A percentile compares a stretch with the other conserved stretches of the same genome.
Evolutionary conservation across 2,329 filamentous ascomycete genomes (phyloP).

Genomic region (Colletotrichum tabaci): DNA sequence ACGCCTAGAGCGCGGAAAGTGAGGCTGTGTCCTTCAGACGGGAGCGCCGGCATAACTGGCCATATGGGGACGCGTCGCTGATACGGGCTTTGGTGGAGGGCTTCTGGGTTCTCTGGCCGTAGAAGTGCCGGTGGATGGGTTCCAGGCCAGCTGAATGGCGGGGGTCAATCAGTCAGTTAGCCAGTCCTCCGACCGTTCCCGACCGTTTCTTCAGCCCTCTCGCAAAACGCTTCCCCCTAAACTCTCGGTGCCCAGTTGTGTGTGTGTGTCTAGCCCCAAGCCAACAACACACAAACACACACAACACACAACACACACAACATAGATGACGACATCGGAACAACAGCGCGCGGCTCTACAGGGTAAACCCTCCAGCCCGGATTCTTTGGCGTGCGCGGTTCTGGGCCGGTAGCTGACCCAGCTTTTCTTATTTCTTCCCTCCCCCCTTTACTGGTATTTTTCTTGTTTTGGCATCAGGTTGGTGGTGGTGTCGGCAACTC

Average conservation of each 20-base stretch:
- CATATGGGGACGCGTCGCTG: not conserved
- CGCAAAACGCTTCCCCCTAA: not conserved
- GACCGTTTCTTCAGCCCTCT: not conserved
- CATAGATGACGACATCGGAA: not conserved
- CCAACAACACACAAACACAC: not conserved
- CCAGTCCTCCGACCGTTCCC: conserved; percentile 15
- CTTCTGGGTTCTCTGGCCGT: not conserved
- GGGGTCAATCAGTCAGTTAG: too few species aligned
- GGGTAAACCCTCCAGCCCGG: conserved; percentile 5
- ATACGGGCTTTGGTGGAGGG: not conserved
- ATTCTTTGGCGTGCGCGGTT: not conserved
- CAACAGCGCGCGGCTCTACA: not conserved
- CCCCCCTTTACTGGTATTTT: too few species aligned
- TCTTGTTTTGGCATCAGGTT: not conserved
- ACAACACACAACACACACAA: not conserved
- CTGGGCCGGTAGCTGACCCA: too few species aligned
- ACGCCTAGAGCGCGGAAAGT: conserved; percentile 1
- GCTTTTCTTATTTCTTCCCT: too few species aligned
- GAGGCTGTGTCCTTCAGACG: conserved; percentile 23
- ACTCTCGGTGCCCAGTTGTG: not conserved
- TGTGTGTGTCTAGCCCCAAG: not conserved
- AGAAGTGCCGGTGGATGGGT: not conserved
- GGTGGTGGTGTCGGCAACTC: not conserved
- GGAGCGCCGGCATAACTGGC: conserved; percentile 13
- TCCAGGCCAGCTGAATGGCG: not conserved